Evolutionary conservation across 768 basidiomycete genomes (phyloP).

Genomic region (Boletus rubescentipes): DNA sequence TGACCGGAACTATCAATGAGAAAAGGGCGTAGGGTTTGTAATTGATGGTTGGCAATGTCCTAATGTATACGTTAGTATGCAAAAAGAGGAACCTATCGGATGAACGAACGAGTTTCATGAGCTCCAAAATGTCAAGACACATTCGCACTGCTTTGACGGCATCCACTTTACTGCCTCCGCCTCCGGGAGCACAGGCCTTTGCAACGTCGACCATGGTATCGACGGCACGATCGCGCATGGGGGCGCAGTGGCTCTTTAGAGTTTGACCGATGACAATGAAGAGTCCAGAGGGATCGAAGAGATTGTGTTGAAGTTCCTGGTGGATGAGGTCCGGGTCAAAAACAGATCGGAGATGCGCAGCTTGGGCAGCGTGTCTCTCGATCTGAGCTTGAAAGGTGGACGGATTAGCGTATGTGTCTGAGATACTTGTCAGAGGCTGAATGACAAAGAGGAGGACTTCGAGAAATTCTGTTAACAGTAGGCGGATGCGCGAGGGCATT

Average conservation of each 20-base stretch:
- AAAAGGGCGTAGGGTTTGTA: slow-evolving; percentile 90
- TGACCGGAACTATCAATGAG: slow-evolving; percentile 76
- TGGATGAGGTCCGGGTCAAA: slow-evolving; percentile 83
- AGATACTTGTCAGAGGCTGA: slow-evolving; percentile 67
- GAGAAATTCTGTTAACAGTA: slow-evolving; percentile 72
- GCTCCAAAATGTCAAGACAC: slow-evolving; percentile 88
- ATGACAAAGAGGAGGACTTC: slow-evolving; percentile 84
- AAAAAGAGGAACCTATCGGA: slow-evolving; percentile 13
- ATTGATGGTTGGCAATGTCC: slow-evolving; percentile 97
- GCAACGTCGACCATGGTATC: slow-evolving; percentile 81
- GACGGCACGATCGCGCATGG: slow-evolving; percentile 84
- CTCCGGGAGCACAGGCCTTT: slow-evolving; percentile 53
- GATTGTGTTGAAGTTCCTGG: slow-evolving; percentile 72
- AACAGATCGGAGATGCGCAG: slow-evolving; percentile 64
- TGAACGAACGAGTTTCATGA: slow-evolving; percentile 87
- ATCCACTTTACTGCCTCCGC: slow-evolving; percentile 54
- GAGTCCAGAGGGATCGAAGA: slow-evolving; percentile 78
- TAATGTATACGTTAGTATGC: slow-evolving; percentile 35
- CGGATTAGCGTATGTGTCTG: slow-evolving; percentile 59
- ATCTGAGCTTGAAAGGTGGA: slow-evolving; percentile 59
- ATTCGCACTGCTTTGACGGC: slow-evolving; percentile 73
- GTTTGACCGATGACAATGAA: slow-evolving; percentile 78
- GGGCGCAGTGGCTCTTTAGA: slow-evolving; percentile 89
- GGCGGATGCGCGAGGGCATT: slow-evolving; percentile 69
- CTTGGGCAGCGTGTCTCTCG: slow-evolving; percentile 62